Conservation (phyloP, 257 asterid genomes). For the Solanum bulbocastanum region DNA sequence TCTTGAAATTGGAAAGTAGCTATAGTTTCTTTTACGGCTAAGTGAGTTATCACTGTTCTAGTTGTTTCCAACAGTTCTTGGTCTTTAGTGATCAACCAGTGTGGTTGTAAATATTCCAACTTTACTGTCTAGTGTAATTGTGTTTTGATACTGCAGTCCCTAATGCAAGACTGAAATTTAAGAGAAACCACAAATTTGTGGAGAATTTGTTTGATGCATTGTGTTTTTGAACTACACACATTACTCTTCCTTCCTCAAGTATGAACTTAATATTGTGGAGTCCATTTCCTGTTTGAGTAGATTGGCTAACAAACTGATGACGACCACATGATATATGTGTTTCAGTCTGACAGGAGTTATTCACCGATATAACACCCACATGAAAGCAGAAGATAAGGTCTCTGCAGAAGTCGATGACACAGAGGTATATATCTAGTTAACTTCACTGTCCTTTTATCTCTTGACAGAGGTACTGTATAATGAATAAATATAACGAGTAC, state of each 20-base stretch:
- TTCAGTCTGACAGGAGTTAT: conserved; percentile 15
- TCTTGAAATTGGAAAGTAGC: neutral
- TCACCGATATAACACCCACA: neutral
- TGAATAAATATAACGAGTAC: neutral
- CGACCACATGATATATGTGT: neutral
- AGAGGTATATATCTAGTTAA: conserved; percentile 3
- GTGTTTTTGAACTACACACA: neutral
- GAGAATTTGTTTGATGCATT: neutral
- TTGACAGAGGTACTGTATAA: neutral
- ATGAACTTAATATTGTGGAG: neutral
- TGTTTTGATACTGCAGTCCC: neutral
- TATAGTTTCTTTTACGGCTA: neutral
- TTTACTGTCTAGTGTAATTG: neutral
- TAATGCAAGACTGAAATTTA: neutral
- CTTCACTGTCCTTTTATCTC: neutral
- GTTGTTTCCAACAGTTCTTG: neutral
- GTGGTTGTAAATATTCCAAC: neutral
- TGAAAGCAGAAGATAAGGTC: conserved; percentile 11
- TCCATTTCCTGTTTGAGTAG: neutral
- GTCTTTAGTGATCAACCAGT: neutral
- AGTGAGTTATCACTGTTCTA: neutral
- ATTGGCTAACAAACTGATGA: neutral
- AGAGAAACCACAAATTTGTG: neutral
- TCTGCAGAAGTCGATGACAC: neutral
- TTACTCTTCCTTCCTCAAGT: neutral